Evolutionary conservation across 305 asterid genomes (phyloP).

Genomic region (Vinca major): DNA sequence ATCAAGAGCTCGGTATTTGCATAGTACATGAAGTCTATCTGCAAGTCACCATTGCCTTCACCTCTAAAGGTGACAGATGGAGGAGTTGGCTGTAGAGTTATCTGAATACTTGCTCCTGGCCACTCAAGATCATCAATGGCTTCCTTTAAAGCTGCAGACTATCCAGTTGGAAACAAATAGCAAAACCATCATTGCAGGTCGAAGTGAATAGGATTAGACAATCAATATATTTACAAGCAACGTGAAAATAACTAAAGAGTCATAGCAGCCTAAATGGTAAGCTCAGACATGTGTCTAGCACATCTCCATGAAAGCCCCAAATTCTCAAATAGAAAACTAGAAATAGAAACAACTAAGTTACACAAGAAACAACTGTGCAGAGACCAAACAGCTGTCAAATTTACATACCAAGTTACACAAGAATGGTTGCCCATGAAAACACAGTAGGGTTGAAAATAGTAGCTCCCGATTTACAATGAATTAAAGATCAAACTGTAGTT

Average conservation of each 20-base stretch:
- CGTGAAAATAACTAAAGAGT: neutral
- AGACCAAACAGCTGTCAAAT: neutral
- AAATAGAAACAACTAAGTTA: neutral
- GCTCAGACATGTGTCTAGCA: neutral
- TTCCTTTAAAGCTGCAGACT: slow-evolving; percentile 96
- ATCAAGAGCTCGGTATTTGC: slow-evolving; percentile 70
- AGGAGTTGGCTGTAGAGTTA: slow-evolving; percentile 66
- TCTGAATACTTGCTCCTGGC: slow-evolving; percentile 88
- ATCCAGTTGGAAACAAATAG: slow-evolving; percentile 19
- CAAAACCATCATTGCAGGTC: neutral
- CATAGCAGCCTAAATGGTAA: neutral
- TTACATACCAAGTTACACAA: neutral
- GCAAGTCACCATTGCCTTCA: slow-evolving; percentile 94
- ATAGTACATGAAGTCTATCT: slow-evolving; percentile 72
- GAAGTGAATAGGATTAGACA: neutral
- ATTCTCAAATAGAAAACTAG: neutral
- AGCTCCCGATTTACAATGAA: neutral
- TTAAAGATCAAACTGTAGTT: neutral
- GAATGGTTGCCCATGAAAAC: neutral
- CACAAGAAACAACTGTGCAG: neutral
- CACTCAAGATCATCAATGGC: slow-evolving; percentile 97
- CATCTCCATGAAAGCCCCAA: neutral
- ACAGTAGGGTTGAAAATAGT: neutral
- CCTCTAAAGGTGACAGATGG: slow-evolving; percentile 79
- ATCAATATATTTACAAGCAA: neutral